These are phyloP conservation scores for Candida tetrigidarum DNA, from an alignment of 1,139 yeast species.

Conservation along the genomic window DNA sequence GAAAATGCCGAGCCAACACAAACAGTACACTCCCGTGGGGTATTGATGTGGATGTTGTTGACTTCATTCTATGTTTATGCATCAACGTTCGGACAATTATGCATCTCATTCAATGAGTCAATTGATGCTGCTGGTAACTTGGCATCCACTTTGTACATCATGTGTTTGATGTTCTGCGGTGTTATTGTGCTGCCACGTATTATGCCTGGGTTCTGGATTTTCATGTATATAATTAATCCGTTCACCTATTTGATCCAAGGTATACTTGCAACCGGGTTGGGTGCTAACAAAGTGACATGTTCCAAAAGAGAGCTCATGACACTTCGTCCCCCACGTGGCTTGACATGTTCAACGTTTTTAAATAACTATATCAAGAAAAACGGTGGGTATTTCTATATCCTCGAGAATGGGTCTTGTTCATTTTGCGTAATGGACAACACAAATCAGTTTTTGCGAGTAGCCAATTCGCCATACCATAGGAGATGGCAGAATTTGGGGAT, in stretches of 20 bases:
- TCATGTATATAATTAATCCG: slow-evolving; percentile 69
- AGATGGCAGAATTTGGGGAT: slow-evolving; percentile 78
- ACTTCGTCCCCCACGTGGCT: slow-evolving; percentile 46
- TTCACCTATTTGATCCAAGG: slow-evolving; percentile 59
- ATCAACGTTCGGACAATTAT: slow-evolving; percentile 42
- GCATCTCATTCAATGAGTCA: slow-evolving; percentile 41
- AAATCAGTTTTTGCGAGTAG: slow-evolving; percentile 49
- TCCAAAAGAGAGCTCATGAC: slow-evolving; percentile 27
- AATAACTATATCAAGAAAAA: slow-evolving; percentile 41
- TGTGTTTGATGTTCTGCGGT: slow-evolving; percentile 43
- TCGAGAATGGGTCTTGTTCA: slow-evolving; percentile 39
- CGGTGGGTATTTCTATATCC: slow-evolving; percentile 50
- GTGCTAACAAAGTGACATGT: slow-evolving; percentile 30
- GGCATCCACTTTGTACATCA: slow-evolving; percentile 30
- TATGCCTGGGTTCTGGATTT: slow-evolving; percentile 50
- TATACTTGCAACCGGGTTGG: slow-evolving; percentile 30
- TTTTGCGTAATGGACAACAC: slow-evolving; percentile 58
- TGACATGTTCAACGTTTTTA: slow-evolving; percentile 60
- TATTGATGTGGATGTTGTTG: slow-evolving; percentile 48
- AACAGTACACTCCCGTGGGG: slow-evolving; percentile 40
- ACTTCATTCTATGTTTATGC: slow-evolving; percentile 38
- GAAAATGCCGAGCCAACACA: slow-evolving; percentile 49
- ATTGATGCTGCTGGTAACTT: slow-evolving; percentile 45
- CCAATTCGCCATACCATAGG: slow-evolving; percentile 46
- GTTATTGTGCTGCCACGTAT: slow-evolving; percentile 28